Evolutionary conservation across 805 yeast species (phyloP).

Genomic region (Starmerella potacharoeniae): DNA sequence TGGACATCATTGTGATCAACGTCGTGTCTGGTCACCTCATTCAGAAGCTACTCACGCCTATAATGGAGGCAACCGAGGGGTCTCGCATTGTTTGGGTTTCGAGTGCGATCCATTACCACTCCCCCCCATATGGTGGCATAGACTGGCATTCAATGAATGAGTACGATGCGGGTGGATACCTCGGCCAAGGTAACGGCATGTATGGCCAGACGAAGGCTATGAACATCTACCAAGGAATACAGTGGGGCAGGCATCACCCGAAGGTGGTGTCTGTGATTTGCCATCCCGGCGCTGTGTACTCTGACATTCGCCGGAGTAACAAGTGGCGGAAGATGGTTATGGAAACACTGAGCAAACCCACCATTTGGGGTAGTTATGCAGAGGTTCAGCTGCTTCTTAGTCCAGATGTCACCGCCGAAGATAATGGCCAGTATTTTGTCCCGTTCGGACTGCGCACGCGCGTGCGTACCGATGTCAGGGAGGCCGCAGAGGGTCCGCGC

Average conservation of each 20-base stretch:
- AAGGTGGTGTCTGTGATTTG: conserved; percentile 29
- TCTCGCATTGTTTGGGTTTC: conserved; percentile 37
- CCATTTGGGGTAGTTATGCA: conserved; percentile 36
- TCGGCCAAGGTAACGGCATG: conserved; percentile 20
- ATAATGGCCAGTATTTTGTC: conserved; percentile 32
- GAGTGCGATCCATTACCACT: conserved; percentile 31
- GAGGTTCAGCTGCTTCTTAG: conserved; percentile 34
- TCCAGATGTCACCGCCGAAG: conserved; percentile 28
- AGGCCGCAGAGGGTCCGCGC: conserved; percentile 29
- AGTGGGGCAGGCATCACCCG: conserved; percentile 30
- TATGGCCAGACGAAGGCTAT: conserved; percentile 41
- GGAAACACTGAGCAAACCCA: conserved; percentile 17
- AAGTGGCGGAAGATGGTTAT: conserved; percentile 17
- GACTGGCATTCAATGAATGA: conserved; percentile 31
- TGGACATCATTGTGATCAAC: conserved; percentile 37
- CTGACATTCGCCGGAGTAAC: conserved; percentile 31
- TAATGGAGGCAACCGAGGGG: conserved; percentile 31
- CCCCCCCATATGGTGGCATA: conserved; percentile 31
- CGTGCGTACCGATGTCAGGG: conserved; percentile 31
- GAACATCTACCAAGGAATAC: conserved; percentile 31
- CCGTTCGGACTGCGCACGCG: conserved; percentile 35
- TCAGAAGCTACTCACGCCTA: conserved; percentile 28
- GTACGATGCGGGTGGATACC: conserved; percentile 16
- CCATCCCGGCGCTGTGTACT: conserved; percentile 35
- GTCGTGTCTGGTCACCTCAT: conserved; percentile 37